These are phyloP conservation scores for Spiraea crenata DNA, from an alignment of 331 rosid species.

Conservation along the genomic window DNA sequence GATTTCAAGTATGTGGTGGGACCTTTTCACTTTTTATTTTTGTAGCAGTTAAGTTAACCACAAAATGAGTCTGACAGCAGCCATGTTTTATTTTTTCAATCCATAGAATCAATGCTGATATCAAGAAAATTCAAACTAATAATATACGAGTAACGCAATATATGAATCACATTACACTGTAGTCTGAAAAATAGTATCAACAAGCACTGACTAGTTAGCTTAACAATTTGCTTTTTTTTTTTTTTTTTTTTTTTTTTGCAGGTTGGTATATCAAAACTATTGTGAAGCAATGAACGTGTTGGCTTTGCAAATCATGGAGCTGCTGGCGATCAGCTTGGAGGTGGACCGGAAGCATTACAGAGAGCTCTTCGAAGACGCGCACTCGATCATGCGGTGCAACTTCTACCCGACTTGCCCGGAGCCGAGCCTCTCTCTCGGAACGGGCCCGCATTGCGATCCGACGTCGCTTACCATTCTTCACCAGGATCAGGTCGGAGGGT, in stretches of 20 bases:
- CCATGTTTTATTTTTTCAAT: too few relatives aligned
- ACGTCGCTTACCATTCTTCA: conserved; percentile 77
- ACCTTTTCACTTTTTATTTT: too few relatives aligned
- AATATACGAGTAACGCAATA: too few relatives aligned
- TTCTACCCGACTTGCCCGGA: conserved; percentile 66
- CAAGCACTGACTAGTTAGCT: too few relatives aligned
- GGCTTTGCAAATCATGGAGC: conserved; percentile 54
- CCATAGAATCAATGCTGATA: too few relatives aligned
- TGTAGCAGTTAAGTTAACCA: too few relatives aligned
- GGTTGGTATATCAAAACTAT: conserved; percentile 61
- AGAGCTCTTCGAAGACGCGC: conserved; percentile 56
- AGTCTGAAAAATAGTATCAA: too few relatives aligned
- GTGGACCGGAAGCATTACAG: conserved; percentile 46
- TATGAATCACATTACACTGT: too few relatives aligned
- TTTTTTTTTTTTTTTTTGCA: conserved; percentile 13
- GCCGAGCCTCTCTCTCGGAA: conserved; percentile 56
- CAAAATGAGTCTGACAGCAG: too few relatives aligned
- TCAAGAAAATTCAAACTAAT: too few relatives aligned
- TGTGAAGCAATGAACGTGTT: conserved; percentile 57
- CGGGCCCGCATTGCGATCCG: conserved; percentile 92
- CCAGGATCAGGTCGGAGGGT: conserved; percentile 84
- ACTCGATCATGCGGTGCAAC: conserved; percentile 76
- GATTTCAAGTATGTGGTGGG: too few relatives aligned
- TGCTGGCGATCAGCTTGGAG: conserved; percentile 68
- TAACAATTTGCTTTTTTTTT: not conserved